Evolutionary conservation across 2,329 filamentous ascomycete species (phyloP), one percentile per base, ranked within the genome.

Genomic region (Aspergillus amoenus): DNA sequence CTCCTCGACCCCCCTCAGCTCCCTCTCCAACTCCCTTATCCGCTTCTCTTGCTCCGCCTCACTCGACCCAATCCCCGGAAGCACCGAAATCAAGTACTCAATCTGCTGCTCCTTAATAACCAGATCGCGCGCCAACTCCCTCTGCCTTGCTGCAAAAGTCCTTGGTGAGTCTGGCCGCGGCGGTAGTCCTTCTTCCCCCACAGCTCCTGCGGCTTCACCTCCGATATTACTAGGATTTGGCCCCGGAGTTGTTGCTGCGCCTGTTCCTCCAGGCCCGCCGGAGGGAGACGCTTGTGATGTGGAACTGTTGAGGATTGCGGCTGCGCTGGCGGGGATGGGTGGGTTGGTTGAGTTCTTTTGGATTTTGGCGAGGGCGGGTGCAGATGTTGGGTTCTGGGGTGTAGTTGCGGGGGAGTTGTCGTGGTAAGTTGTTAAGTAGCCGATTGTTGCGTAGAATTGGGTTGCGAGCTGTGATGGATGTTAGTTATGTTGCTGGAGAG

Each of bases 31-130:
- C 58, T 73, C 72, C 52, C 67, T 65, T 49, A 81, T 79, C 58
- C 73, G 69, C 30, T 64, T 65, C 59, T 77, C 76, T 62, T 81
- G 79, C 66, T 79, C 73, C 40, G 70, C 70, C 63, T 79, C 75
- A 12, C 71, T 76, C 11, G 71, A 72, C 11, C 73, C 77, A 27
- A 80, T 76, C 15, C 79, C 79, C 0, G 79, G 79, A 45, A 81
- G 58, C 27, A 76, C 72, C 5, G 73, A 73, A 42, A 81, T 77
- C 51, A 81, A 60, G 50, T 78, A 75, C 66, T 81, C 79, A 54
- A 81, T 81, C 70, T 81, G 78, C 68, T 79, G 76, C 53, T 79
- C 76, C 64, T 81, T 81, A 56, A 78, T 73, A 41, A 81, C 74
- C 3, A 81, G 66, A 59, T 81, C 79, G 3, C 77, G 71, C n/a